phyloP scores from a whole-genome alignment of 768 basidiomycete genomes.

The Boletus fagicola region DNA sequence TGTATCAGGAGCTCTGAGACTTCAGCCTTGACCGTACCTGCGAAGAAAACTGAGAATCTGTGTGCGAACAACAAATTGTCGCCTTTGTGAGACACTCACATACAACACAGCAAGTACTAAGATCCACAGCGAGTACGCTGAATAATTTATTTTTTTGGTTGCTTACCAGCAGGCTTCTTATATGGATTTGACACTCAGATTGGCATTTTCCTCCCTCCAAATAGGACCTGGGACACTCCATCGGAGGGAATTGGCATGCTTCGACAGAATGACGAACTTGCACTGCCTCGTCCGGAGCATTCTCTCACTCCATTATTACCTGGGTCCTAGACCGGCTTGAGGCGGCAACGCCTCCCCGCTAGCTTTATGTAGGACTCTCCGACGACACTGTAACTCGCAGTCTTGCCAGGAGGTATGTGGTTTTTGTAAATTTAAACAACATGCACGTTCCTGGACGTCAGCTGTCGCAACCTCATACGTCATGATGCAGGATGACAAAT shows the following conservation, averaged over 20 bases:
- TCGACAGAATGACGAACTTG: neutral
- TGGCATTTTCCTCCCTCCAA: neutral
- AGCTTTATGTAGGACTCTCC: neutral
- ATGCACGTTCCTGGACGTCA: neutral
- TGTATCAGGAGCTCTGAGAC: neutral
- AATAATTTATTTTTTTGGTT: neutral
- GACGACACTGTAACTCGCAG: neutral
- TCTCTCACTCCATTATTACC: neutral
- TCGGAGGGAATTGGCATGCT: neutral
- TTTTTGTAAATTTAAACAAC: too few relatives aligned
- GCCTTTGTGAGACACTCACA: neutral
- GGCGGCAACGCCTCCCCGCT: neutral
- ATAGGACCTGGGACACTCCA: neutral
- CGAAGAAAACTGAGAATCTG: neutral
- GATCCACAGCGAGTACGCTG: neutral
- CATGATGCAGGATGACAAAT: neutral
- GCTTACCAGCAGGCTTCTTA: neutral
- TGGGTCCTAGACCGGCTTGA: neutral
- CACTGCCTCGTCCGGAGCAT: neutral
- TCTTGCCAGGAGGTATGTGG: neutral
- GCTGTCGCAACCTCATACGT: neutral
- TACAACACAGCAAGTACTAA: neutral
- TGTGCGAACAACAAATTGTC: neutral
- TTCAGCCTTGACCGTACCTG: neutral
- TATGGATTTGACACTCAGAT: neutral